Percentiles rank a stretch among this genome's conserved stretches.
phyloP scores from a whole-genome alignment of 139 green algal genomes.

The Picochlorum sp. region DNA sequence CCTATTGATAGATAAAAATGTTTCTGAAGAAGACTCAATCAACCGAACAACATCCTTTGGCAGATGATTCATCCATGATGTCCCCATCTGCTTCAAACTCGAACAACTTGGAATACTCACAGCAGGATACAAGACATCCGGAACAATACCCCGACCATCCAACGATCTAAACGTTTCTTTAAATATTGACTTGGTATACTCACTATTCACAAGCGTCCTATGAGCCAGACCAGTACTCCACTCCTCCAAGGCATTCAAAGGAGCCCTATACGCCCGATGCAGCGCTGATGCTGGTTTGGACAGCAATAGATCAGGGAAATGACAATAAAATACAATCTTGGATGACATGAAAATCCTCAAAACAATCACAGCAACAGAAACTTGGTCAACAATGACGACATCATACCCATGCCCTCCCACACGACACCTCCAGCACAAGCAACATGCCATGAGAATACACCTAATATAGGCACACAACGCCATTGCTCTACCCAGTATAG shows the following conservation, averaged over 20 bases:
- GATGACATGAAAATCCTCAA: slow-evolving; percentile 47
- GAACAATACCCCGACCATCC: slow-evolving; percentile 24
- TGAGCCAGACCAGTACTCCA: slow-evolving; percentile 66
- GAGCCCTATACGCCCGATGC: slow-evolving; percentile 43
- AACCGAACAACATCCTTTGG: slow-evolving; percentile 35
- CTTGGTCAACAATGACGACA: slow-evolving; percentile 77
- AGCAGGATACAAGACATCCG: slow-evolving; percentile 81
- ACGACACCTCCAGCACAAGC: slow-evolving; percentile 47
- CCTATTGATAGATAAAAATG: slow-evolving; percentile 94
- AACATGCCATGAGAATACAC: slow-evolving; percentile 59
- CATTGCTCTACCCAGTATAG: slow-evolving; percentile 45
- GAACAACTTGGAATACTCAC: slow-evolving; percentile 48
- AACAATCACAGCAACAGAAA: slow-evolving; percentile 62
- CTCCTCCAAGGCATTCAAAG: slow-evolving; percentile 81
- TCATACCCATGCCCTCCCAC: slow-evolving; percentile 48
- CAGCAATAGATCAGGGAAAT: slow-evolving; percentile 95
- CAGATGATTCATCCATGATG: slow-evolving; percentile 33
- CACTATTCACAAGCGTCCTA: slow-evolving; percentile 84
- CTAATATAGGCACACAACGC: slow-evolving; percentile 84
- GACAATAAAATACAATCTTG: slow-evolving; percentile 94
- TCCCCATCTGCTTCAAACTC: slow-evolving; percentile 31
- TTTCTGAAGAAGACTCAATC: slow-evolving; percentile 24
- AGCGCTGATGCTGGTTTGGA: slow-evolving; percentile 26
- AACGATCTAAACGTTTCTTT: slow-evolving; percentile 66
- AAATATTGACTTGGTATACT: slow-evolving; percentile 81